phyloP scores from a whole-genome alignment of 345 rosid genomes.

The Noccaea caerulescens region DNA sequence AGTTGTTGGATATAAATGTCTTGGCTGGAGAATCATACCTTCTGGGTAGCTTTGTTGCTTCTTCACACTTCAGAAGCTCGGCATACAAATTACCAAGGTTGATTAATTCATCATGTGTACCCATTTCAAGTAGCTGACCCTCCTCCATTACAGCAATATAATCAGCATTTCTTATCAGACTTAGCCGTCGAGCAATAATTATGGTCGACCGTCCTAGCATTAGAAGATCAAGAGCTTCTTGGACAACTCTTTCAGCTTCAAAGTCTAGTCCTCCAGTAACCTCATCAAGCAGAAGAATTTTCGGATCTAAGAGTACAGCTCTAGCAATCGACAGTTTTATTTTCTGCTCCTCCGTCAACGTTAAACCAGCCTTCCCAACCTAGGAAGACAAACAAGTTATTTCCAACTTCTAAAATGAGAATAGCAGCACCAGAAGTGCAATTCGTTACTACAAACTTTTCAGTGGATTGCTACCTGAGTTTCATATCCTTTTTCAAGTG shows the following conservation, averaged over 20 bases:
- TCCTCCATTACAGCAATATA: slow-evolving; percentile 99
- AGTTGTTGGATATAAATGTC: slow-evolving; percentile 21
- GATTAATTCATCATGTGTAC: slow-evolving; percentile 92
- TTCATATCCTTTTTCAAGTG: slow-evolving; percentile 89
- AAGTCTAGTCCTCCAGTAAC: slow-evolving; percentile 98
- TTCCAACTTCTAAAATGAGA: slow-evolving; percentile 12
- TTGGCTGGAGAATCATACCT: slow-evolving; percentile 61
- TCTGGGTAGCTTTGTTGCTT: slow-evolving; percentile 97
- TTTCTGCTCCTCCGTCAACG: slow-evolving; percentile 92
- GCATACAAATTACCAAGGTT: slow-evolving; percentile 84
- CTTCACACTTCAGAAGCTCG: slow-evolving; percentile 97
- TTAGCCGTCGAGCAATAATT: slow-evolving; percentile 93
- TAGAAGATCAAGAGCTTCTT: slow-evolving; percentile 90
- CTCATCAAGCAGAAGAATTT: slow-evolving; percentile 94
- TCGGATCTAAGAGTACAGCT: slow-evolving; percentile 90
- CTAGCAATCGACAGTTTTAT: slow-evolving; percentile 95
- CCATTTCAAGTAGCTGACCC: slow-evolving; percentile 99
- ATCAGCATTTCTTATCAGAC: slow-evolving; percentile 96
- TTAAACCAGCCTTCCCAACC: slow-evolving; percentile 93
- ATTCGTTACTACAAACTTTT: slow-evolving; percentile 12
- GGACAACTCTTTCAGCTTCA: slow-evolving; percentile 96
- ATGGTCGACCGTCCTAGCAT: slow-evolving; percentile 98
- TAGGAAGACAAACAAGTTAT: slow-evolving; percentile 45
- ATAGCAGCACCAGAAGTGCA: slow-evolving; percentile 20
- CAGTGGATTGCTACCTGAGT: slow-evolving; percentile 66